phyloP scores from a whole-genome alignment of 106 monocot genomes.

The Hemerocallis citrina region DNA sequence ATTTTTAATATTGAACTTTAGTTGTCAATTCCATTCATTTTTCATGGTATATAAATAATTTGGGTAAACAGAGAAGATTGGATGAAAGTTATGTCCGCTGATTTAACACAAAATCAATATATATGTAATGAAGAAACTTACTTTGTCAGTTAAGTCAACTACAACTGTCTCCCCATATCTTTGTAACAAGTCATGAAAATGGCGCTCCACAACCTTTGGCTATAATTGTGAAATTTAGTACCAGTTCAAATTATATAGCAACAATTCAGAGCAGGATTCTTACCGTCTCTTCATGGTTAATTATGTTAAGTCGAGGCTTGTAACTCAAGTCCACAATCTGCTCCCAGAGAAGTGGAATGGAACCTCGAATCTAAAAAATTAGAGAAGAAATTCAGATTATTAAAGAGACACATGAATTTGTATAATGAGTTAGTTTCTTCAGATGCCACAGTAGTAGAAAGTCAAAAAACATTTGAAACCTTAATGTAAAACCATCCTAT shows the following conservation, averaged over 20 bases:
- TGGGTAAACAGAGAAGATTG: neutral
- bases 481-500: neutral
- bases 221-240: slow-evolving; percentile 17
- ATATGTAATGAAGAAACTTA: slow-evolving; percentile 17
- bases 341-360: slow-evolving; percentile 95
- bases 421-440: too few species aligned
- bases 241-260: neutral
- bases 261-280: neutral
- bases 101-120: neutral
- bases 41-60: neutral
- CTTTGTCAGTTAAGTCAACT: slow-evolving; percentile 84
- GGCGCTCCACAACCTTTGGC: slow-evolving; percentile 73
- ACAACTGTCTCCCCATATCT: slow-evolving; percentile 67
- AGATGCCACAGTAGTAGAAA: too few species aligned
- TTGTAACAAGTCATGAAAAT: slow-evolving; percentile 77
- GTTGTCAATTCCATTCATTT: neutral
- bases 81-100: neutral
- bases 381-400: neutral
- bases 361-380: slow-evolving; percentile 65
- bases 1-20: neutral
- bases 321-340: slow-evolving; percentile 97
- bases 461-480: neutral
- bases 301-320: slow-evolving; percentile 68
- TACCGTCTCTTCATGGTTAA: slow-evolving; percentile 74
- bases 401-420: neutral